A percentile compares a stretch with the other conserved stretches of the same genome.
Conservation (phyloP, 1,139 yeast genomes). For the Blastobotrys buckinghamii region DNA sequence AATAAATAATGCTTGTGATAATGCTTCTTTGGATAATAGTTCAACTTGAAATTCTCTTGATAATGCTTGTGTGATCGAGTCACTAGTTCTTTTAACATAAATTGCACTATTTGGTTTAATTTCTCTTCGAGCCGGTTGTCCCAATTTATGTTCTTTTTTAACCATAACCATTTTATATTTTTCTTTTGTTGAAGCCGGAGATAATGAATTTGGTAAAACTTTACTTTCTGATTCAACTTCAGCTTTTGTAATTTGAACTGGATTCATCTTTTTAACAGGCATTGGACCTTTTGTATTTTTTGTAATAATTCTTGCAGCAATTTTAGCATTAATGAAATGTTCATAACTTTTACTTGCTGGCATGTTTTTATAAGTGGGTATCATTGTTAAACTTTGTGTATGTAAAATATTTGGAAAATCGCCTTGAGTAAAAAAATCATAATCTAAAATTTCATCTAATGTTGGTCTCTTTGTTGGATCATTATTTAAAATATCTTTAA, state of each 20-base stretch:
- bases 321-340: slow-evolving; percentile 48
- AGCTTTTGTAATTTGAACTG: slow-evolving; percentile 56
- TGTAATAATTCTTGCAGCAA: slow-evolving; percentile 38
- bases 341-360: slow-evolving; percentile 58
- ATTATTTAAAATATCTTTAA: slow-evolving; percentile 63
- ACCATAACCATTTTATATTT: slow-evolving; percentile 64
- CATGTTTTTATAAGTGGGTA: slow-evolving; percentile 52
- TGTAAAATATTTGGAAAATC: slow-evolving; percentile 64
- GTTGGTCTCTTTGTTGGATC: slow-evolving; percentile 82
- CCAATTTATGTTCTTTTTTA: slow-evolving; percentile 15
- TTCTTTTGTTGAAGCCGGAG: slow-evolving; percentile 86
- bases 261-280: slow-evolving; percentile 12
- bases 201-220: slow-evolving; percentile 78
- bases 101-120: slow-evolving; percentile 8
- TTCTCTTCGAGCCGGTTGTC: slow-evolving; percentile 7
- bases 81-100: slow-evolving; percentile 6
- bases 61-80: slow-evolving; percentile 2
- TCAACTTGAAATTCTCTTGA: background rate
- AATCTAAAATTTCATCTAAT: slow-evolving; percentile 69
- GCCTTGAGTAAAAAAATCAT: slow-evolving; percentile 61
- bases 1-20: slow-evolving; percentile 41
- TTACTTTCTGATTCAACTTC: slow-evolving; percentile 66
- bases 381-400: slow-evolving; percentile 54
- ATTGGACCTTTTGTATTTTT: slow-evolving; percentile 5
- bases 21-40: background rate